These are phyloP conservation scores for Pestalotiopsis sp. DNA, from an alignment of 2,329 filamentous ascomycete species.

Conservation along the genomic window DNA sequence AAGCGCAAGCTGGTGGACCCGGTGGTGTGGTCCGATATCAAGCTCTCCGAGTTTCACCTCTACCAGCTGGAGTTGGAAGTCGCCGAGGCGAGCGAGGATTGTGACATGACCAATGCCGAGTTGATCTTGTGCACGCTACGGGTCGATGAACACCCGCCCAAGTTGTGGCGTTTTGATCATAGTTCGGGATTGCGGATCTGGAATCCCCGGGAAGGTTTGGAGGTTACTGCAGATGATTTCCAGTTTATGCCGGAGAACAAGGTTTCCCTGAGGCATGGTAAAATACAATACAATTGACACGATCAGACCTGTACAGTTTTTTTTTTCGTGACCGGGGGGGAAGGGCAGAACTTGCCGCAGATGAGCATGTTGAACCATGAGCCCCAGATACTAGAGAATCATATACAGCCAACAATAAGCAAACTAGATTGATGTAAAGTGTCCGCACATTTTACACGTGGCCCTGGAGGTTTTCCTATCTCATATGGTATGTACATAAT, in stretches of 20 bases:
- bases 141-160: not conserved
- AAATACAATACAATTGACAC: conserved; percentile 1
- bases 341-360: not conserved
- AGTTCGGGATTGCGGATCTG: not conserved
- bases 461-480: too few relatives aligned
- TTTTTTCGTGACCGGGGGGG: not conserved
- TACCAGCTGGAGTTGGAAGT: not conserved
- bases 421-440: too few relatives aligned
- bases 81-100: not conserved
- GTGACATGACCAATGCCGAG: not conserved
- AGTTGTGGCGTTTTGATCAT: conserved; percentile 6
- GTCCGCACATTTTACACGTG: too few relatives aligned
- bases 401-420: too few relatives aligned
- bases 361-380: too few relatives aligned
- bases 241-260: not conserved
- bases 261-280: not conserved
- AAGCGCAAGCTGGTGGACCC: not conserved
- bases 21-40: not conserved
- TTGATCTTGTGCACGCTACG: not conserved
- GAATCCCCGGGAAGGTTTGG: not conserved
- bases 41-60: not conserved
- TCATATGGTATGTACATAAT: too few relatives aligned
- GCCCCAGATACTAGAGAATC: too few relatives aligned
- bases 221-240: not conserved
- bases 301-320: not conserved